Evolutionary conservation across 108 stramenopile species (phyloP), one percentile per base, ranked within the genome.

Genomic region (Nitzschia sp.): DNA sequence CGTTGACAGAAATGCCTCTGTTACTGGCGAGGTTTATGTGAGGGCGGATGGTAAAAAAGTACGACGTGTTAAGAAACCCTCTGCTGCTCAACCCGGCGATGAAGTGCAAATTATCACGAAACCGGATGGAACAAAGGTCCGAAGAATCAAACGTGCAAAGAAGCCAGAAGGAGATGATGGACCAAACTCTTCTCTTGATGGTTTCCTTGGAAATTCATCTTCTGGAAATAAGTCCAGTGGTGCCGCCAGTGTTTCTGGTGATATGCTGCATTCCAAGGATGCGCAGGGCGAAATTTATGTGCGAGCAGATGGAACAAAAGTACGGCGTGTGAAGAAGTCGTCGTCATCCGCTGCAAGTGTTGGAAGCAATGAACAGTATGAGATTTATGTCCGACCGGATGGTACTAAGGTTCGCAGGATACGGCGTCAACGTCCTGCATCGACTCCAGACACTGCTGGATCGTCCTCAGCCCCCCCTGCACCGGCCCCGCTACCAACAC

Each of bases 331-430:
- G 22, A 68, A 42, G 46, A 75, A 64, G 40, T 24, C 26, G 24
- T 64, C 61, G 11, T 29, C 54, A 34, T 56, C 71, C 3, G 51
- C 67, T 26, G 61, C 55, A 5, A 29, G 70, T 9, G 67, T 53
- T 10, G 57, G 44, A 10, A 51, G 20, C 12, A 64, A 68, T 10
- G 52, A 69, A 15, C 57, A 76, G 37, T 67, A 62, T 14, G 81
- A 82, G 63, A 71, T 82, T 20, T 74, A 63, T 56, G 68, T 77
- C 22, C 38, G 76, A 70, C 69, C 81, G 20, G 81, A 82, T 56
- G 81, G 81, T 9, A 82, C 60, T 38, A 82, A 82, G 54, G 81
- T 82, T 10, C 68, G 81, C 44, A 61, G 81, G 39, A 58, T 82
- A 11, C 20, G 56, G 19, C 60, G 59, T 29, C 40, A 24, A 10